phyloP scores from a whole-genome alignment of 2,329 filamentous ascomycete species.

The Dactylellina leptospora region DNA sequence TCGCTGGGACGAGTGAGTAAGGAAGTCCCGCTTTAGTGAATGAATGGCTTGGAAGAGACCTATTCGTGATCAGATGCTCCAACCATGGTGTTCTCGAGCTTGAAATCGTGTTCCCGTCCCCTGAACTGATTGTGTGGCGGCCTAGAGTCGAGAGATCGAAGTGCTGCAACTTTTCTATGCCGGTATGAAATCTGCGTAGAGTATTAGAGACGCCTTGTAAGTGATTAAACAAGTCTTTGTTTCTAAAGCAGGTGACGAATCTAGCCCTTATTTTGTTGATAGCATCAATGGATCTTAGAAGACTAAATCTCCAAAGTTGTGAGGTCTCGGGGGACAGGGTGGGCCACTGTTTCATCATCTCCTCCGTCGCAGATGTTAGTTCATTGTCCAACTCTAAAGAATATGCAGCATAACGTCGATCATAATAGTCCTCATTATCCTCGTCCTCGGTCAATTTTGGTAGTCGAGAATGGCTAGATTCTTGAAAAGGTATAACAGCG shows the following conservation, averaged over 20 bases:
- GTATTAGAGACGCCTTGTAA: not conserved
- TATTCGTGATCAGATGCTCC: not conserved
- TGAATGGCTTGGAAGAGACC: not conserved
- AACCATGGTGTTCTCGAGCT: no score
- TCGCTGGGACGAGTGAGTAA: no score
- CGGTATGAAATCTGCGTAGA: no score
- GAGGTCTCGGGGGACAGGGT: not conserved
- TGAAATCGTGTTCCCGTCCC: no score
- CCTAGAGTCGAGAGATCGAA: no score
- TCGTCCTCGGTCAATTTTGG: not conserved
- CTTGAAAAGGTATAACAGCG: not conserved
- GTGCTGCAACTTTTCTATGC: no score
- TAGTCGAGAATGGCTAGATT: not conserved
- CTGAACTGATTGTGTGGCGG: no score
- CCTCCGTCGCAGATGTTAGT: not conserved
- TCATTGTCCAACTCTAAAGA: not conserved
- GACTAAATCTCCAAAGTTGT: no score
- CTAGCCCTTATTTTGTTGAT: not conserved
- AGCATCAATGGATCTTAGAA: not conserved
- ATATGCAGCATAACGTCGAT: not conserved
- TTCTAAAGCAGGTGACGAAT: not conserved
- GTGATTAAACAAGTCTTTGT: not conserved
- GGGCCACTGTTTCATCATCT: conserved; percentile 1
- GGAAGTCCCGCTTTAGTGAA: not conserved
- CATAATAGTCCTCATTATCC: not conserved